Evolutionary conservation across 2,329 filamentous ascomycete genomes (phyloP), one percentile per base, ranked within the genome.

Genomic region (Ceratocystis diversiconidia): DNA sequence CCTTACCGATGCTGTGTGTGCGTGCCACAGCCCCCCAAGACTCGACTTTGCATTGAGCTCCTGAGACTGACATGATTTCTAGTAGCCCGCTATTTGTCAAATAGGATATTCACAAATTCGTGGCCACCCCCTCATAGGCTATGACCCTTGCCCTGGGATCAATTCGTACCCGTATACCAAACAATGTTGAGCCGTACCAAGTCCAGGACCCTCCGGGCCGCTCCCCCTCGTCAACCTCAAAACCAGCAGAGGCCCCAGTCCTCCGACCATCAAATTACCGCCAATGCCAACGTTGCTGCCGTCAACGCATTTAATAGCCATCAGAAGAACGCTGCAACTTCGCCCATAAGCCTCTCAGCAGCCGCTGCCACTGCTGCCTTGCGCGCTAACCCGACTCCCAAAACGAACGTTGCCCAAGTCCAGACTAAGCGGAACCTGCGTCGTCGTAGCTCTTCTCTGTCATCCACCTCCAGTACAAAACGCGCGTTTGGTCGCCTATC

Each of bases 341-440:
- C 72, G 81, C 83, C 74, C 82, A 70, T 82, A 86, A 70, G 82
- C 67, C 80, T 96, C 55, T 95, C 92, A 50, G 87, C 88, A 44
- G 89, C 92, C 5, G 92, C 92, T 12, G 92, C 92, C 5, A 91
- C 90, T 17, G 86, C 91, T 32, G 92, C 92, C 60, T 81, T 97
- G 67, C 86, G 87, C 72, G 88, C 87, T 59, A 84, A 88, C 70
- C 86, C 90, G 8, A 85, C 85, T 63, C 86, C 88, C 1, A 91
- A 90, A 25, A 92, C 86, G 63, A 85, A 86, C 70, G 87, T 96
- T 66, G 87, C 85, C 73, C 85, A 90, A 72, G 84, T 95, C 57
- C 88, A 95, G 75, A 95, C 92, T 5, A 96, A 92, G 78, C 88
- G 92, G 72, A 92, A 88, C 72, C 74, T 84, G 68, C 84, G 90